Conservation (phyloP, 1,139 yeast genomes). For the Eremothecium sinecaudum region DNA sequence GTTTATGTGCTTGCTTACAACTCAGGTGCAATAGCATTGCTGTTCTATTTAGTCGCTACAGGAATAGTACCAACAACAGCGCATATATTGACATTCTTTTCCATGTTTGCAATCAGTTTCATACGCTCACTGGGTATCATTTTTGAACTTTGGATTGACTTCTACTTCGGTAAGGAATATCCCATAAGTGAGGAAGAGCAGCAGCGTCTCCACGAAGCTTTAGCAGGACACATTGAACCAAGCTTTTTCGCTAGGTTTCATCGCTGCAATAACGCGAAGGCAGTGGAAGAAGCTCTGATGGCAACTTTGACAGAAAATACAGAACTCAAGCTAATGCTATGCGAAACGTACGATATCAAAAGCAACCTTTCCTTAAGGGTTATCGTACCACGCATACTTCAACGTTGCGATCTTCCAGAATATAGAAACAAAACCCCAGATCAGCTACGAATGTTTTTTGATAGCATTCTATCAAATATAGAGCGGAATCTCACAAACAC, state of each 20-base stretch:
- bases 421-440: neutral
- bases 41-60: no score
- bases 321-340: neutral
- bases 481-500: neutral
- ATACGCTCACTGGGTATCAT: neutral
- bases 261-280: neutral
- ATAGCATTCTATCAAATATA: neutral
- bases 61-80: no score
- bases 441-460: neutral
- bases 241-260: neutral
- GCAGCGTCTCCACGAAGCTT: neutral
- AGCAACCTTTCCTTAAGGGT: neutral
- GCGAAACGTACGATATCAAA: neutral
- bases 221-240: neutral
- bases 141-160: conserved; percentile 2
- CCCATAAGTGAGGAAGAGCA: neutral
- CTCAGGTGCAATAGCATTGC: no score
- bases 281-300: neutral
- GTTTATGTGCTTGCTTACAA: no score
- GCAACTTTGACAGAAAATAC: neutral
- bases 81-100: neutral
- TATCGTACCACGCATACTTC: neutral
- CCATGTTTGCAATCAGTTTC: neutral
- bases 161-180: neutral
- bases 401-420: neutral